Evolutionary conservation across 495 filamentous ascomycete species (phyloP).

Genomic region (Aspergillus conjunctus): DNA sequence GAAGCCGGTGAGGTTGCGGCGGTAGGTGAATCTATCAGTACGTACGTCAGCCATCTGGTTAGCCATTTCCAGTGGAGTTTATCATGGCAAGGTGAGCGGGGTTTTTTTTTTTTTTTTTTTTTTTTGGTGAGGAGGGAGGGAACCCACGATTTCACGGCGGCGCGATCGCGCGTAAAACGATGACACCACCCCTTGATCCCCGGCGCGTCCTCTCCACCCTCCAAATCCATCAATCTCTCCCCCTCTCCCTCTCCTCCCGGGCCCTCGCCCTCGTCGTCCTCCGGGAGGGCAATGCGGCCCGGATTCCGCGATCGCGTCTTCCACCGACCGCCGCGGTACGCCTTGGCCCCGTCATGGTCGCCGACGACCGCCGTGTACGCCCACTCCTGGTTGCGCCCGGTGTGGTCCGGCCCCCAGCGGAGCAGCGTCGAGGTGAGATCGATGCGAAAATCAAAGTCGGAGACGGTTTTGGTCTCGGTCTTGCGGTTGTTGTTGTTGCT

Average conservation of each 20-base stretch:
- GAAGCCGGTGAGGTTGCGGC: constrained; percentile 41
- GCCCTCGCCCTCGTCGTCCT: constrained; percentile 24
- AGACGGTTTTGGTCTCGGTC: constrained; percentile 33
- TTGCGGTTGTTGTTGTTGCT: no score
- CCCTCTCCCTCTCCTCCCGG: constrained; percentile 20
- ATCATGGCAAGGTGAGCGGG: no score
- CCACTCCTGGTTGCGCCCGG: background rate
- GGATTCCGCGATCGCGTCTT: constrained; percentile 18
- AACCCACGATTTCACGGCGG: constrained; percentile 46
- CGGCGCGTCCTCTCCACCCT: constrained; percentile 15
- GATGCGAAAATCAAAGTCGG: constrained; percentile 45
- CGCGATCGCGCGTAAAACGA: constrained; percentile 42
- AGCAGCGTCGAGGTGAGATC: constrained; percentile 32
- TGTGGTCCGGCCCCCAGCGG: constrained; percentile 5
- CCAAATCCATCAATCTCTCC: constrained; percentile 17
- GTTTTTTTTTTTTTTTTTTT: no score
- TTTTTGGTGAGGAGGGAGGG: background rate
- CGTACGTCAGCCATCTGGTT: background rate
- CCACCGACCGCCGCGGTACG: constrained; percentile 35
- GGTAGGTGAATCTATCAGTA: constrained; percentile 40
- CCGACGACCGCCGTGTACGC: constrained; percentile 30
- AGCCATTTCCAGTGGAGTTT: background rate
- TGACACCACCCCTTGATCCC: constrained; percentile 43
- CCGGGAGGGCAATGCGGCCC: constrained; percentile 23
- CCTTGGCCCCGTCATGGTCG: constrained; percentile 31